These are phyloP conservation scores for Gossypium anomalum DNA, from an alignment of 345 rosid genomes.

Conservation along the genomic window DNA sequence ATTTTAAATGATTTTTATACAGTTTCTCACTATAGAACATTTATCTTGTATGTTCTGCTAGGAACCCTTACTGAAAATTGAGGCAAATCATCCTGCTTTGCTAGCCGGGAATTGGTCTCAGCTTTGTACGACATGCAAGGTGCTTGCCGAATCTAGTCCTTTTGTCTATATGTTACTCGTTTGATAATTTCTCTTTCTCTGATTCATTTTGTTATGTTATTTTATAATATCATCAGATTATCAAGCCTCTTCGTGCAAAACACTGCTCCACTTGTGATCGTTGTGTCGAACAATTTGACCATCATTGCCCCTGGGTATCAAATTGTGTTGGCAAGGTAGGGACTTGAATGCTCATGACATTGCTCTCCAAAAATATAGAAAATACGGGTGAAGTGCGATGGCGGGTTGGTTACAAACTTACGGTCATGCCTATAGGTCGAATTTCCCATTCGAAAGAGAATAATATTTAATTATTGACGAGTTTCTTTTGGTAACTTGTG, in stretches of 20 bases:
- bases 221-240: background rate
- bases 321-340: slow-evolving; percentile 1
- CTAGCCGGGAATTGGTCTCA: background rate
- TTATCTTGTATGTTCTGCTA: background rate
- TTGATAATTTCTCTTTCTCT: background rate
- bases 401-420: no score
- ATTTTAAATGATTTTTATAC: background rate
- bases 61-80: slow-evolving; percentile 1
- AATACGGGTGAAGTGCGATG: background rate
- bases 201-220: background rate
- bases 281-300: slow-evolving; percentile 2
- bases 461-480: background rate
- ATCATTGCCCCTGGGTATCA: background rate
- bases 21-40: background rate
- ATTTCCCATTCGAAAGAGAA: no score
- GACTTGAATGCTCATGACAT: background rate
- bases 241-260: background rate
- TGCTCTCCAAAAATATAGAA: background rate
- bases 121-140: background rate
- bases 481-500: background rate
- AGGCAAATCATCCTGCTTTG: background rate
- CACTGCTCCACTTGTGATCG: slow-evolving; percentile 4
- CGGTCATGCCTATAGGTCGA: no score
- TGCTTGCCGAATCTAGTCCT: background rate
- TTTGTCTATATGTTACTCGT: background rate